Percentiles rank a stretch among this genome's conserved stretches.
Conservation (phyloP, 495 filamentous ascomycete genomes). For the Hypoxylon intermedium region DNA sequence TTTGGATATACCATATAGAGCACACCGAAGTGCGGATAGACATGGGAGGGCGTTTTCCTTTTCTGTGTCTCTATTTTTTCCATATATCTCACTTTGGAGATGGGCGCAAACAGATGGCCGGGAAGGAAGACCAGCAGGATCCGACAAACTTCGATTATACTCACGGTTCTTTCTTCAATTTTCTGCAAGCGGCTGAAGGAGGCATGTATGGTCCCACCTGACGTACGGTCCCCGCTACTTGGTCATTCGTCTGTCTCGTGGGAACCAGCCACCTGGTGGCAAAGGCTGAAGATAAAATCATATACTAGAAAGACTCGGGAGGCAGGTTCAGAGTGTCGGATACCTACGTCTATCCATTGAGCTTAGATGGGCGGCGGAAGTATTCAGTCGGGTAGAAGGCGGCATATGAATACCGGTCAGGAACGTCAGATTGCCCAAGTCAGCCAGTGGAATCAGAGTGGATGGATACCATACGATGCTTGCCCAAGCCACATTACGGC, state of each 20-base stretch:
- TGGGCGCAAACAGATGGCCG: conserved; percentile 17
- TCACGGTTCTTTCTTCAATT: neutral
- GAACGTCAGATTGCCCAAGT: conserved; percentile 14
- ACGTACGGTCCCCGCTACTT: too few species aligned
- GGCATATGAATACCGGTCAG: conserved; percentile 9
- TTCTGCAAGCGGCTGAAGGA: neutral
- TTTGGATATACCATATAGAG: conserved; percentile 38
- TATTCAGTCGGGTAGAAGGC: conserved; percentile 4
- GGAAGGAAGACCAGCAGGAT: conserved; percentile 12
- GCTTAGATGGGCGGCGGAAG: conserved; percentile 1
- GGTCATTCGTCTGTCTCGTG: too few species aligned
- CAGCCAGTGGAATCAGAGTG: neutral
- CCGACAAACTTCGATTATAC: conserved; percentile 6
- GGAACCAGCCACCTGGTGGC: too few species aligned
- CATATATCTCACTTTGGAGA: neutral
- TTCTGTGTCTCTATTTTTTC: neutral
- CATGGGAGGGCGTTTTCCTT: conserved; percentile 11
- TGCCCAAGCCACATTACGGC: conserved; percentile 7
- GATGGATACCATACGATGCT: too few species aligned
- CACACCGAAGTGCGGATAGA: conserved; percentile 31
- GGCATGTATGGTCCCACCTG: neutral
- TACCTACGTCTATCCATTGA: neutral
- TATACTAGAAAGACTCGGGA: neutral
- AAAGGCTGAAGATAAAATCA: too few species aligned
- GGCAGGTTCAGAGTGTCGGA: neutral